Base-by-base conservation (phyloP, 306 rosid genomes). In the Canavalia gladiata region DNA sequence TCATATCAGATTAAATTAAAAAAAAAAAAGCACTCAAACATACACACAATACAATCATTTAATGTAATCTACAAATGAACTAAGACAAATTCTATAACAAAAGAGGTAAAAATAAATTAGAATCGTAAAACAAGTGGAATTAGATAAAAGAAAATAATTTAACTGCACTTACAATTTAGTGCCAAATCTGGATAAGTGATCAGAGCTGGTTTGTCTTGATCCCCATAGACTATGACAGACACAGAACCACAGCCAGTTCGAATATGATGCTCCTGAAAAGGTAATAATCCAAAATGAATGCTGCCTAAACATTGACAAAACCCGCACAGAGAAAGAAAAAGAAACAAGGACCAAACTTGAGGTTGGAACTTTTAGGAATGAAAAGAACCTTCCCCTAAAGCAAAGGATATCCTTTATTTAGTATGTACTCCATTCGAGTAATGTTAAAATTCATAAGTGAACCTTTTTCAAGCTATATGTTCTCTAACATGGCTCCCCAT, bases 171-270 rank as follows among this genome's bases (percentile, higher is more conserved):
- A 94, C 98, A 90, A 87, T 94, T 92, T 86, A 94, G 84, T 45
- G 98, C 98, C 83, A 94, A 86, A 92, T 94, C 98, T 0, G 98
- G 98, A 84, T 94, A 94, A 76, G 97, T 92, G 79, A 94, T 88
- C 51, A 94, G 85, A 25, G 98, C 93, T 37, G 98, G 98, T 87
- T 94, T 94, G 64, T 90, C 94, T 3, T 81, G 97, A 87, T 94
- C 98, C 60, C 98, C 98, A 25, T 90, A 91, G 49, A 92, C 94
- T 29, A 92, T 91, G 57, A 94, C 97, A 54, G 98, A 94, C 77
- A 92, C 93, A 77, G 90, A 85, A 84, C 98, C 98, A 85, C 90
- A 81, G 85, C 97, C 94, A 74, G 98, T 94, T 83, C 60, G 89
- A 62, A 94, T 74, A 74, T 71, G 81, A 85, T 94, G 90, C 81